Evolutionary conservation across 2,329 filamentous ascomycete species (phyloP), one percentile per base, ranked within the genome.

Genomic region (Aspergillus nomiae): DNA sequence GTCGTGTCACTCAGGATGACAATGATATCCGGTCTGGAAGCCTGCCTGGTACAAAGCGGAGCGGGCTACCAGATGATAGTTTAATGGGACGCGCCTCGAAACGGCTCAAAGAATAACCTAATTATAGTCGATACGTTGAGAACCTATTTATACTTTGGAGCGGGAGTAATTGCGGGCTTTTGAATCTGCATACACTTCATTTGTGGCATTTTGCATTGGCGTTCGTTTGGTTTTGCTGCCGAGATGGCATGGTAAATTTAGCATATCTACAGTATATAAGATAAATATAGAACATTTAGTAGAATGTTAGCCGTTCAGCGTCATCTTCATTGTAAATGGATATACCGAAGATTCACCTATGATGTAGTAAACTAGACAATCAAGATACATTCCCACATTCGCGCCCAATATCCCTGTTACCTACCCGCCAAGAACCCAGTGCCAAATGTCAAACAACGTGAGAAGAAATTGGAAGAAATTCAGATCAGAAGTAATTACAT

Each of bases 1-100:
- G 95, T 9, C 87, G 94, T 56, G 94, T 99, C 46, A 97, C 91
- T 70, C 90, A 96, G 71, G 95, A 99, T 73, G 93, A 97, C 75
- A 96, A 97, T 71, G 95, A 98, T 77, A 97, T 98, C 61, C 85
- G 92, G n/a, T 94, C 92, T 0, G 89, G 90, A 50, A 96, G 92
- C 76, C 78, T 97, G 41, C 92, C 94, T 0, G 95, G 94, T 0
- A 97, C 94, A 0, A 98, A 98, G 81, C 84, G 94, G 63, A 94
- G 90, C 67, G 94, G 91, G 0, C 74, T 97, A 46, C 91, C 90
- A 0, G 94, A 98, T 73, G 94, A 97, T 76, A 85, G 82, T 58
- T 73, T 96, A n/a, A 82, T 89, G 51, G 80, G 81, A 24, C 74
- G 83, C 61, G 82, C 84, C 16, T 75, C 82, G 16, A 87, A 87